Evolutionary conservation across 305 asterid species (phyloP).

Genomic region (Withania somnifera): DNA sequence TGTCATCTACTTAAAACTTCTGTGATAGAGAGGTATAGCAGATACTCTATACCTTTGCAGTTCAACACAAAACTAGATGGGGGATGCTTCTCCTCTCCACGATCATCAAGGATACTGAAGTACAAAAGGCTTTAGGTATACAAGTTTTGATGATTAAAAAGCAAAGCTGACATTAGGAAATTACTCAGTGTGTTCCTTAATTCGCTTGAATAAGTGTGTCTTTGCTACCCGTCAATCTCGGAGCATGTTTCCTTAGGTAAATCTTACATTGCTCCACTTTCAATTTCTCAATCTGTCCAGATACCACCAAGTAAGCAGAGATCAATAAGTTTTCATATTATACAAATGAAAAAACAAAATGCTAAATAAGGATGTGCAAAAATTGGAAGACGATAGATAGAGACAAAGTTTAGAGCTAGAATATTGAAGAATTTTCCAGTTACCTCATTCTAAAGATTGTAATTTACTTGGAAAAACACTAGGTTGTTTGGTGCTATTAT

Average conservation of each 20-base stretch:
- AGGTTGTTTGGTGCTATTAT: background rate
- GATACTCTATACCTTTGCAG: slow-evolving; percentile 54
- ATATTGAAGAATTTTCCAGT: background rate
- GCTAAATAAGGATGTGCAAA: background rate
- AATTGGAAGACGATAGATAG: background rate
- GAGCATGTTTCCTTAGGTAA: slow-evolving; percentile 64
- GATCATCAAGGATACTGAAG: slow-evolving; percentile 56
- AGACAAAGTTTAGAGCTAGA: background rate
- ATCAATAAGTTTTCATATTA: background rate
- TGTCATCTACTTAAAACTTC: background rate
- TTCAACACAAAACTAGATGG: slow-evolving; percentile 63
- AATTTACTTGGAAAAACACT: too few species aligned
- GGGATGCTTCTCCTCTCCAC: slow-evolving; percentile 69
- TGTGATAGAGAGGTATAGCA: background rate
- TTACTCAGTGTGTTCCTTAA: slow-evolving; percentile 73
- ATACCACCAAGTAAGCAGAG: slow-evolving; percentile 25
- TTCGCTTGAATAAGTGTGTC: slow-evolving; percentile 51
- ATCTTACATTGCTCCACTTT: slow-evolving; percentile 80
- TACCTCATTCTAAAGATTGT: background rate
- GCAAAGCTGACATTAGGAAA: background rate
- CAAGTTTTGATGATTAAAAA: background rate
- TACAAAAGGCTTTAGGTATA: background rate
- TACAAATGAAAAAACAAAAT: background rate
- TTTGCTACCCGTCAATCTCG: slow-evolving; percentile 77
- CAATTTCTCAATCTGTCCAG: slow-evolving; percentile 46